Conservation (phyloP, 139 green algal species). For the Coelastrella sp. region DNA sequence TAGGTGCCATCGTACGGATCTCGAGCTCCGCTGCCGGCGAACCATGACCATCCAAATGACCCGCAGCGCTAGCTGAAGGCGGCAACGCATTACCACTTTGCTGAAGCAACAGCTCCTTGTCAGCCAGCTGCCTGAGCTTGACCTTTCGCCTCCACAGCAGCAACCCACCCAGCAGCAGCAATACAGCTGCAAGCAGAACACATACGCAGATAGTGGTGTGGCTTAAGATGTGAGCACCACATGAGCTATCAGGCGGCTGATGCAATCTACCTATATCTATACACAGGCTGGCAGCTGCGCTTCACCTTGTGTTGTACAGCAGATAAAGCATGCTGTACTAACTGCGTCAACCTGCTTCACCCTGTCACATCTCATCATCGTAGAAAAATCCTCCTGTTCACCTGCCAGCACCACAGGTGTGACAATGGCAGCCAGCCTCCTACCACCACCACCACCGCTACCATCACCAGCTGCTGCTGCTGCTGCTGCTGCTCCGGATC, state of each 20-base stretch:
- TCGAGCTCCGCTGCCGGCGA: no score
- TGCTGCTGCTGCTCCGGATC: constrained; percentile 1
- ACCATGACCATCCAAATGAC: no score
- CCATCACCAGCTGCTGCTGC: neutral
- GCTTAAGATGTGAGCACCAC: no score
- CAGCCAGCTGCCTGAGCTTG: no score
- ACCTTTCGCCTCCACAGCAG: neutral
- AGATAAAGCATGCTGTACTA: no score
- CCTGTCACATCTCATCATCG: neutral
- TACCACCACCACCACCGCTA: neutral
- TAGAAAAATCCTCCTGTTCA: neutral
- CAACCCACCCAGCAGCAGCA: neutral
- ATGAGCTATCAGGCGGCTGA: no score
- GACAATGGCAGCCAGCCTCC: neutral
- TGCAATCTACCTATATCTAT: neutral
- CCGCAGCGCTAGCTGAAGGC: no score
- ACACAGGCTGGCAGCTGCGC: neutral
- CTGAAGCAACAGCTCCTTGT: no score
- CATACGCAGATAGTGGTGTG: no score
- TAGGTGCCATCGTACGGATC: no score
- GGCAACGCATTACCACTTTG: no score
- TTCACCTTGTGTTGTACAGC: neutral
- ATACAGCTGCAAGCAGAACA: no score
- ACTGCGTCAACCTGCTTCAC: neutral
- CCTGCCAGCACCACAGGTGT: constrained; percentile 4